Evolutionary conservation across 345 rosid genomes (phyloP).

Genomic region (Citrus australasica): DNA sequence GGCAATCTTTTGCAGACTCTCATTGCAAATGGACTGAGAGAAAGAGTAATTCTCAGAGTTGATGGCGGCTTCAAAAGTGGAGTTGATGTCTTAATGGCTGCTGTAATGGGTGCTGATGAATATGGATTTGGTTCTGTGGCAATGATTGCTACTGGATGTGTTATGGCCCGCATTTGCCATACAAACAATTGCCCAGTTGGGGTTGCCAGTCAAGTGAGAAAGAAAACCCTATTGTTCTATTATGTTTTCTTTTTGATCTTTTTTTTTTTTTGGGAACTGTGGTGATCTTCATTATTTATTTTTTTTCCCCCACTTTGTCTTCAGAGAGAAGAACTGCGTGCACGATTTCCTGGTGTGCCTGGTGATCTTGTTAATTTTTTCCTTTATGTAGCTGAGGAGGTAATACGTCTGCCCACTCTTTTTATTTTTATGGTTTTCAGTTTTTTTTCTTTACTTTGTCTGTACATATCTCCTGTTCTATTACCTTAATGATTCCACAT

Average conservation of each 20-base stretch:
- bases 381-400: conserved; percentile 98
- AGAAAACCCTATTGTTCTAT: conserved; percentile 7
- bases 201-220: conserved; percentile 91
- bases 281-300: conserved; percentile 13
- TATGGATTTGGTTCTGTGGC: conserved; percentile 99
- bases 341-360: conserved; percentile 98
- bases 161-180: conserved; percentile 99
- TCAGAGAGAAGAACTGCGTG: conserved; percentile 96
- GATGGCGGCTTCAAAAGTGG: conserved; percentile 98
- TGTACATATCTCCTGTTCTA: not conserved
- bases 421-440: not conserved
- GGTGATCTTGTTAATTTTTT: conserved; percentile 98
- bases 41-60: conserved; percentile 91
- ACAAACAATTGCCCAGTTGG: conserved; percentile 99
- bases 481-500: not conserved
- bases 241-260: conserved; percentile 10
- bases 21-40: conserved; percentile 88
- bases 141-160: conserved; percentile 99
- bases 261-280: not conserved
- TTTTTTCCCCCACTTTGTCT: not conserved
- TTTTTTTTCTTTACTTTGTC: not conserved
- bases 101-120: conserved; percentile 97
- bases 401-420: conserved; percentile 26
- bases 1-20: conserved; percentile 64
- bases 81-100: conserved; percentile 94